Conservation (phyloP, 139 green algal genomes). For the Picochlorum sp. region DNA sequence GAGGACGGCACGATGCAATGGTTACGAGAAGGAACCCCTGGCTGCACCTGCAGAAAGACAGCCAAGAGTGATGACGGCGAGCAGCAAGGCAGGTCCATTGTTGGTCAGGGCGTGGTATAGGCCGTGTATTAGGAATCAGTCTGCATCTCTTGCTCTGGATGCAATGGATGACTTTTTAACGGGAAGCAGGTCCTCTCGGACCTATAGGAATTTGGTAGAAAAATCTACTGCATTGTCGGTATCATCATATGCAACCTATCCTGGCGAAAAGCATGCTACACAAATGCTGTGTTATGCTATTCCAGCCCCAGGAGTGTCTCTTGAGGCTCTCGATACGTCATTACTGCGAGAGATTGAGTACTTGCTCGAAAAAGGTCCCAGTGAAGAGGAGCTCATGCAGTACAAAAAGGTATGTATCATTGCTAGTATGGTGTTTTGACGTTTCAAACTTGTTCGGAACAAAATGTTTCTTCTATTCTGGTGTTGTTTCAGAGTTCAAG, state of each 20-base stretch:
- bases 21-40: background rate
- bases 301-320: constrained; percentile 15
- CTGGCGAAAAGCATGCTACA: constrained; percentile 45
- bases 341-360: constrained; percentile 24
- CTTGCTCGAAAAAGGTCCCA: constrained; percentile 30
- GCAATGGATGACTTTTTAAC: constrained; percentile 41
- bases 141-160: constrained; percentile 27
- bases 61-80: background rate
- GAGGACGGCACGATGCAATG: background rate
- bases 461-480: no score
- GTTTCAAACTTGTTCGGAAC: constrained; percentile 1
- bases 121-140: constrained; percentile 17
- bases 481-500: no score
- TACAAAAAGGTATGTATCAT: constrained; percentile 28
- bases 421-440: background rate
- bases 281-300: constrained; percentile 26
- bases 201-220: constrained; percentile 45
- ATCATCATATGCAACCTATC: constrained; percentile 28
- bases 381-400: constrained; percentile 31
- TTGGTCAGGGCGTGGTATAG: constrained; percentile 58
- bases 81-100: constrained; percentile 30
- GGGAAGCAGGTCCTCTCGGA: constrained; percentile 34
- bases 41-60: background rate
- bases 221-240: constrained; percentile 29
- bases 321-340: constrained; percentile 15